Conservation (phyloP, 768 basidiomycete genomes). For the Candolleomyces eurysporus region DNA sequence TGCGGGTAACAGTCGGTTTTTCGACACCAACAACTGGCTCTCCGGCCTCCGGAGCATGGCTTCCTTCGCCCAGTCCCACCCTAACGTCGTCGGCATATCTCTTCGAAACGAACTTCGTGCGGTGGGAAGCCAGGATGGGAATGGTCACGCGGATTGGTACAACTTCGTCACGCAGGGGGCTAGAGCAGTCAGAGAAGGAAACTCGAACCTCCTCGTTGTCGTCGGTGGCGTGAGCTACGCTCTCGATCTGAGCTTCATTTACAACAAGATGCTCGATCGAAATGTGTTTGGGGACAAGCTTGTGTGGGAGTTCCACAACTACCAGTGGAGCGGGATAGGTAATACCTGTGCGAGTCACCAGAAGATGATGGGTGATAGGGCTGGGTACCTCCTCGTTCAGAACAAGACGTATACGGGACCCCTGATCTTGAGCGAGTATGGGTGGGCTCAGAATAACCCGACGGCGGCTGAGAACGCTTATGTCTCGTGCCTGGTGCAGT, state of each 20-base stretch:
- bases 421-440: conserved; percentile 16
- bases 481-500: conserved; percentile 12
- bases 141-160: conserved; percentile 17
- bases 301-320: conserved; percentile 14
- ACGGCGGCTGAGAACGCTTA: conserved; percentile 11
- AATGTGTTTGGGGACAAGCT: conserved; percentile 11
- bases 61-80: conserved; percentile 11
- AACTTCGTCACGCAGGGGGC: conserved; percentile 14
- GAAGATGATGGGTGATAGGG: conserved; percentile 15
- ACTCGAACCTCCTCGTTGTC: conserved; percentile 15
- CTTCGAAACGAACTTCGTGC: conserved; percentile 18
- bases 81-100: conserved; percentile 18
- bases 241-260: conserved; percentile 8
- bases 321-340: conserved; percentile 6
- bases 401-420: conserved; percentile 15
- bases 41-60: conserved; percentile 16
- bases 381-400: conserved; percentile 13
- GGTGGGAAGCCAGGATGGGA: conserved; percentile 11
- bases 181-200: conserved; percentile 8
- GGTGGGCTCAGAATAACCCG: conserved; percentile 10
- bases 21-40: conserved; percentile 18
- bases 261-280: conserved; percentile 9
- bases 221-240: conserved; percentile 15
- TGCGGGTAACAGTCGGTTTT: conserved; percentile 16
- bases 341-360: conserved; percentile 5